Conservation (phyloP, 2,329 filamentous ascomycete species). For the Plenodomus tracheiphilus region DNA sequence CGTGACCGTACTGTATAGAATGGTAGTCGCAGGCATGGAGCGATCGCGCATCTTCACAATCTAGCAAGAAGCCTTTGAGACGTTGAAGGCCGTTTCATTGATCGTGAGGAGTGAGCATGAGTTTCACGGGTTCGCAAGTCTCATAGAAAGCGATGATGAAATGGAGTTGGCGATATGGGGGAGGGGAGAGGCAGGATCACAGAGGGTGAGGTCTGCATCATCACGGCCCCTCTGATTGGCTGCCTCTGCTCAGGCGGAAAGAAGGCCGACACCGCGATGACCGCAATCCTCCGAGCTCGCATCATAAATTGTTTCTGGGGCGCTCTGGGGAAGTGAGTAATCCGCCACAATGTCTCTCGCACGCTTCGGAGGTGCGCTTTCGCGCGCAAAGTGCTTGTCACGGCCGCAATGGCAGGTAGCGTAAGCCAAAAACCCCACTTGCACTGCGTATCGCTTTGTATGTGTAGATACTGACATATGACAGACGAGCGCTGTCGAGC, state of each 20-base stretch:
- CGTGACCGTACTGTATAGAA: too few relatives aligned
- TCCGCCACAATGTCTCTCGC: slow-evolving; percentile 38
- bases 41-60: too few relatives aligned
- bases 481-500: slow-evolving; percentile 42
- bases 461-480: slow-evolving; percentile 17
- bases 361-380: slow-evolving; percentile 39
- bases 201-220: slow-evolving; percentile 9
- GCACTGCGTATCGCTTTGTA: neutral
- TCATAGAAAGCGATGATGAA: too few relatives aligned
- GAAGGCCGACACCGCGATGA: slow-evolving; percentile 17
- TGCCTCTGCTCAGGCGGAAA: slow-evolving; percentile 8
- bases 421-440: slow-evolving; percentile 19
- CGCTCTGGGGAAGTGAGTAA: slow-evolving; percentile 18
- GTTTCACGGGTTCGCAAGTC: too few relatives aligned
- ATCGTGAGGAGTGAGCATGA: too few relatives aligned
- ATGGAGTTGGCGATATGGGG: neutral
- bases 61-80: neutral
- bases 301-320: slow-evolving; percentile 32
- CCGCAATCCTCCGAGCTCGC: slow-evolving; percentile 23
- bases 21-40: neutral
- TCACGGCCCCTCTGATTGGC: slow-evolving; percentile 27
- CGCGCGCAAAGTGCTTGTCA: slow-evolving; percentile 35
- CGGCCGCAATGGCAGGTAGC: slow-evolving; percentile 39
- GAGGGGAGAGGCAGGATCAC: too few relatives aligned
- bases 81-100: too few relatives aligned